Conservation (phyloP, 1,139 yeast species). For the Arxiozyma slooffiae region DNA sequence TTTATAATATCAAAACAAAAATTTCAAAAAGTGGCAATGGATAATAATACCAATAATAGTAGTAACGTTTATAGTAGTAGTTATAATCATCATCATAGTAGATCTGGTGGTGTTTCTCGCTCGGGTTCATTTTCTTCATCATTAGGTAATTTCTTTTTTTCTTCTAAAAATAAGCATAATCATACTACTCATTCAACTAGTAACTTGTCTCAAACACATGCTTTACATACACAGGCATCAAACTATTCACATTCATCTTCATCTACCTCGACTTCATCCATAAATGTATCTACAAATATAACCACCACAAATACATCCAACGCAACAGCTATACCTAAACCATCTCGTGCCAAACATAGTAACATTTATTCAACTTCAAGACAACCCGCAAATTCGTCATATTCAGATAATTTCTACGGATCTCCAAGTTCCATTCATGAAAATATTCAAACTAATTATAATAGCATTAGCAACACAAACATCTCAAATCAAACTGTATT, state of each 20-base stretch:
- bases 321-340: slow-evolving; percentile 29
- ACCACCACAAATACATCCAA: too few species aligned
- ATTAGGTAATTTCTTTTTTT: slow-evolving; percentile 34
- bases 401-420: slow-evolving; percentile 19
- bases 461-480: background rate
- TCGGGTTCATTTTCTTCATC: slow-evolving; percentile 41
- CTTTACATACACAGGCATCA: slow-evolving; percentile 2
- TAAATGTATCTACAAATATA: background rate
- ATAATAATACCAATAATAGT: slow-evolving; percentile 15
- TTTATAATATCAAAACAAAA: slow-evolving; percentile 66
- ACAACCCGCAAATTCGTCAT: slow-evolving; percentile 25
- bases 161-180: slow-evolving; percentile 16
- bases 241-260: slow-evolving; percentile 2
- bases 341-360: slow-evolving; percentile 28
- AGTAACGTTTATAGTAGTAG: background rate
- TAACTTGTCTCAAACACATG: background rate
- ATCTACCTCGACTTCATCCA: slow-evolving; percentile 3
- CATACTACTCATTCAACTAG: slow-evolving; percentile 1
- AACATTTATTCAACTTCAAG: slow-evolving; percentile 28
- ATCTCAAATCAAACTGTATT: slow-evolving; percentile 25
- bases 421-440: slow-evolving; percentile 22
- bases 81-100: slow-evolving; percentile 28
- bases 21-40: slow-evolving; percentile 43
- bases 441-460: slow-evolving; percentile 10
- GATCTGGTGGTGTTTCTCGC: slow-evolving; percentile 33